These are phyloP conservation scores for Myxozyma mucilagina DNA, from an alignment of 805 yeast genomes.

Conservation along the genomic window DNA sequence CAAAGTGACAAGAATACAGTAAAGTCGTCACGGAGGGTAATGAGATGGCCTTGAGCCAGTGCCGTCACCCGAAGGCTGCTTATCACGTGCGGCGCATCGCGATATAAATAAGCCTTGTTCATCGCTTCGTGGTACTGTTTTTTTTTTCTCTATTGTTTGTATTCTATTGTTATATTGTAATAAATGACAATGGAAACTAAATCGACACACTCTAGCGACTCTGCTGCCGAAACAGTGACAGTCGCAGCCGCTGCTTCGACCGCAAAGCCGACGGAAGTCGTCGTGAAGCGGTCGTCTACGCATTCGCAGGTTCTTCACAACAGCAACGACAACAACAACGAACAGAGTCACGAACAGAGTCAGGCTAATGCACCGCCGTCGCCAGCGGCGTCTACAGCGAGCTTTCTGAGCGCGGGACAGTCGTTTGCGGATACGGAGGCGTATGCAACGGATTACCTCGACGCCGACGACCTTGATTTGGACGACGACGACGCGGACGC, in stretches of 20 bases:
- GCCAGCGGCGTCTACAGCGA: slow-evolving; percentile 26
- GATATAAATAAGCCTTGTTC: too few species aligned
- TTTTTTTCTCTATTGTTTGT: too few species aligned
- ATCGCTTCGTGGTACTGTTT: too few species aligned
- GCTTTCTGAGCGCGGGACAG: slow-evolving; percentile 19
- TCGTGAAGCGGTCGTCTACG: slow-evolving; percentile 25
- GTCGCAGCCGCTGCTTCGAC: slow-evolving; percentile 20
- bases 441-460: slow-evolving; percentile 12
- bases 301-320: background rate
- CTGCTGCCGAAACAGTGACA: slow-evolving; percentile 19
- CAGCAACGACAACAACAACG: background rate
- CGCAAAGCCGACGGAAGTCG: slow-evolving; percentile 20
- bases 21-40: too few species aligned
- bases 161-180: too few species aligned
- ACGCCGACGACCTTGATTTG: slow-evolving; percentile 9
- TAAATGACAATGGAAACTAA: too few species aligned
- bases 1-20: too few species aligned
- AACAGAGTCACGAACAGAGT: too few species aligned
- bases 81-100: too few species aligned
- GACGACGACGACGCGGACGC: slow-evolving; percentile 8
- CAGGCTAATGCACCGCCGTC: slow-evolving; percentile 12
- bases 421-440: slow-evolving; percentile 14
- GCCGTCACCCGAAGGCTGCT: too few species aligned
- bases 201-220: slow-evolving; percentile 12
- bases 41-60: too few species aligned